Percentiles rank a stretch among this genome's conserved stretches.
Conservation (phyloP, 495 filamentous ascomycete species). For the Aspergillus baeticus region DNA sequence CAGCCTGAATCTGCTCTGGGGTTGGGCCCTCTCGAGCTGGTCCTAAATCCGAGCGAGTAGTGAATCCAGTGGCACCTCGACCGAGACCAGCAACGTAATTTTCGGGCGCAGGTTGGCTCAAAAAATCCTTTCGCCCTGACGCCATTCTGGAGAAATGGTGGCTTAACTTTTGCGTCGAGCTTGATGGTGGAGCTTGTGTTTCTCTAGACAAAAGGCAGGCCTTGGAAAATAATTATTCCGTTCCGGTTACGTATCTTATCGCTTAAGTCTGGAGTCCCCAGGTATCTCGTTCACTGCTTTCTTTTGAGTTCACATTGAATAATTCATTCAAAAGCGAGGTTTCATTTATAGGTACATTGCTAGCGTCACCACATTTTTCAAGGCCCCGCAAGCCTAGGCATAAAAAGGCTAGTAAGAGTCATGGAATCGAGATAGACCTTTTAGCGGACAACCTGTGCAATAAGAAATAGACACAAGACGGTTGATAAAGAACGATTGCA, state of each 20-base stretch:
- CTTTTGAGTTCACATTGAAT: too few relatives aligned
- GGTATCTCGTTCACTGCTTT: too few relatives aligned
- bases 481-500: neutral
- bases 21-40: conserved; percentile 95
- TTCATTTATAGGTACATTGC: neutral
- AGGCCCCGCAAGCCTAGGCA: neutral
- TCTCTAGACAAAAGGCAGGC: neutral
- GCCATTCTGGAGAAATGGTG: conserved; percentile 49
- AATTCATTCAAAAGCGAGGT: too few relatives aligned
- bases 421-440: neutral
- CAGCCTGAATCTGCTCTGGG: conserved; percentile 97
- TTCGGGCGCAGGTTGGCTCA: conserved; percentile 87
- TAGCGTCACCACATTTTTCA: neutral
- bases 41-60: conserved; percentile 93
- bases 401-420: neutral
- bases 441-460: neutral
- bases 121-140: conserved; percentile 81
- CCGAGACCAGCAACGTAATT: conserved; percentile 99
- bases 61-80: conserved; percentile 97
- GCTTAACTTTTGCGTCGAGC: neutral
- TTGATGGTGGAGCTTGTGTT: neutral
- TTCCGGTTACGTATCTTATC: conserved; percentile 47
- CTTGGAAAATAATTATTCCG: conserved; percentile 34
- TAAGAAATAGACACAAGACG: neutral
- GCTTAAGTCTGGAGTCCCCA: neutral